Evolutionary conservation across 768 basidiomycete species (phyloP).

Genomic region (Heimioporus sp.): DNA sequence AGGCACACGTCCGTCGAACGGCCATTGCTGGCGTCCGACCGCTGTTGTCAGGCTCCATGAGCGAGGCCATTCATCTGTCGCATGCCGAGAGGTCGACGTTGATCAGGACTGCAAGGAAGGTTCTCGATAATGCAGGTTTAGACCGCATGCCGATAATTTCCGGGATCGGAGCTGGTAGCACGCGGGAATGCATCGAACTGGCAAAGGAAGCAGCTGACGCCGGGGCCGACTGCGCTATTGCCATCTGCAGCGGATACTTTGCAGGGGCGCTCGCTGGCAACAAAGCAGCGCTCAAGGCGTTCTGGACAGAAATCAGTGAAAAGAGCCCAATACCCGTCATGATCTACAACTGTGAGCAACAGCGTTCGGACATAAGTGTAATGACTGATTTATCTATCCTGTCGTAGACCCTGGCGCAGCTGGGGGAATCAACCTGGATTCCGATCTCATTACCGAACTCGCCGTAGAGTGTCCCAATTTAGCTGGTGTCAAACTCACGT

Average conservation of each 20-base stretch:
- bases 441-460: conserved; percentile 80
- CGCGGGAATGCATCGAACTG: conserved; percentile 76
- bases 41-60: conserved; percentile 79
- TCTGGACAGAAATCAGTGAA: conserved; percentile 72
- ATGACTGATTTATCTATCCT: neutral
- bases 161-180: conserved; percentile 83
- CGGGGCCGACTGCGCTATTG: conserved; percentile 85
- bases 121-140: conserved; percentile 66
- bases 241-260: conserved; percentile 86
- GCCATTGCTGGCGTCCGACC: conserved; percentile 70
- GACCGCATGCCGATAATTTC: conserved; percentile 64
- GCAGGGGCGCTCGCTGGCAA: conserved; percentile 67
- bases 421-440: conserved; percentile 89
- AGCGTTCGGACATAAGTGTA: neutral
- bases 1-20: conserved; percentile 60
- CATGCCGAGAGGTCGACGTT: conserved; percentile 64
- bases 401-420: conserved; percentile 78
- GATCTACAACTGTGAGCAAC: conserved; percentile 76
- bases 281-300: conserved; percentile 70
- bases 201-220: conserved; percentile 75
- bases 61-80: conserved; percentile 77
- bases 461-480: conserved; percentile 75
- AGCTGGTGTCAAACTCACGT: conserved; percentile 89
- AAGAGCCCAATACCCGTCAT: conserved; percentile 86
- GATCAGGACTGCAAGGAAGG: conserved; percentile 64